phyloP scores from a whole-genome alignment of 108 stramenopile species.

The Cyclotella distinguenda region DNA sequence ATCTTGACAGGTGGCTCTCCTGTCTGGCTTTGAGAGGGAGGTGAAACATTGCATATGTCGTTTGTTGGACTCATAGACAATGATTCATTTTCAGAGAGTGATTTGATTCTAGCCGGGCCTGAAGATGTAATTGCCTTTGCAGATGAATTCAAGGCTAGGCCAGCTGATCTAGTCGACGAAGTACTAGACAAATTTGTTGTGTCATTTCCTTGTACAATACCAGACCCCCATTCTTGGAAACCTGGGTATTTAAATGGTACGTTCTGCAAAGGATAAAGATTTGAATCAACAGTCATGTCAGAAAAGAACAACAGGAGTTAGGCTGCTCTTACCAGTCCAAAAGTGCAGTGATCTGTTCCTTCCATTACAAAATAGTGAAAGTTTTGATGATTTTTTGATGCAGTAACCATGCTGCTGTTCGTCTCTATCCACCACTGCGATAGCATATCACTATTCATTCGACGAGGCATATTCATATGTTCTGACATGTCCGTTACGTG shows the following conservation, averaged over 20 bases:
- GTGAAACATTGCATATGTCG: background rate
- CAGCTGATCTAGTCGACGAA: background rate
- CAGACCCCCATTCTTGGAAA: slow-evolving; percentile 45
- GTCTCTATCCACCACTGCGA: slow-evolving; percentile 42
- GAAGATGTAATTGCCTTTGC: background rate
- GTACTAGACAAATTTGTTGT: background rate
- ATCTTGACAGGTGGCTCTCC: background rate
- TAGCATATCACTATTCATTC: slow-evolving; percentile 5
- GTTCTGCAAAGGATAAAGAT: slow-evolving; percentile 3
- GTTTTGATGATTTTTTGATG: slow-evolving; percentile 39
- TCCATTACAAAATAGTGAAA: slow-evolving; percentile 47
- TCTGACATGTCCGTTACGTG: background rate
- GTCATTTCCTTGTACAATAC: slow-evolving; percentile 10
- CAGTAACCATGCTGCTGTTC: slow-evolving; percentile 21
- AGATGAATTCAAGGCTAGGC: background rate
- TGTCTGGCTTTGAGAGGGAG: background rate
- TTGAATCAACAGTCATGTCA: background rate
- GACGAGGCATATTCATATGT: background rate
- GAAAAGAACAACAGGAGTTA: background rate
- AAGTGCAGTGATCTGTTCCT: slow-evolving; percentile 48
- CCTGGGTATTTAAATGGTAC: slow-evolving; percentile 25
- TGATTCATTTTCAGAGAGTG: background rate
- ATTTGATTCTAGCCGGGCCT: background rate
- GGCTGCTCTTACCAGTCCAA: slow-evolving; percentile 41
- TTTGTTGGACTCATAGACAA: background rate